Evolutionary conservation across 2,329 filamentous ascomycete genomes (phyloP).

Genomic region (Paecilomyces formosus): DNA sequence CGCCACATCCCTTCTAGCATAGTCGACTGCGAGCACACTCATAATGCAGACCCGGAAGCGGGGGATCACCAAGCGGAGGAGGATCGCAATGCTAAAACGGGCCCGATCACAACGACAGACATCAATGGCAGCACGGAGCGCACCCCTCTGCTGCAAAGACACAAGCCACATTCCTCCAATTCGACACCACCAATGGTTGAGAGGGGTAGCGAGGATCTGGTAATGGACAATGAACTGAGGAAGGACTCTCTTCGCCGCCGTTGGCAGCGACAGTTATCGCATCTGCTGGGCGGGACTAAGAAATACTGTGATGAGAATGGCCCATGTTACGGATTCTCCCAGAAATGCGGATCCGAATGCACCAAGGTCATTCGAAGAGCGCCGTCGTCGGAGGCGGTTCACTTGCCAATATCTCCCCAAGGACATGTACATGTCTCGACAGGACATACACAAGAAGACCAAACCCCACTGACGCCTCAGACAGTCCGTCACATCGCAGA

Average conservation of each 20-base stretch:
- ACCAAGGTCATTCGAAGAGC: conserved; percentile 38
- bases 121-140: conserved; percentile 16
- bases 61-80: conserved; percentile 15
- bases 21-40: conserved; percentile 42
- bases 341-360: conserved; percentile 55
- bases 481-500: neutral
- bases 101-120: neutral
- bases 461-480: neutral
- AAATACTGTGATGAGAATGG: conserved; percentile 49
- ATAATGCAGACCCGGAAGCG: conserved; percentile 29
- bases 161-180: conserved; percentile 9
- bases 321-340: conserved; percentile 55
- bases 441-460: too few relatives aligned
- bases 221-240: conserved; percentile 10
- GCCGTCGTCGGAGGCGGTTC: neutral
- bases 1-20: conserved; percentile 43
- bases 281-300: conserved; percentile 43
- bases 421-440: neutral
- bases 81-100: neutral
- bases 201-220: conserved; percentile 6
- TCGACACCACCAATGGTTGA: conserved; percentile 14
- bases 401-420: neutral
- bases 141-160: conserved; percentile 22
- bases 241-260: conserved; percentile 27
- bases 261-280: conserved; percentile 38